A percentile compares a stretch with the other conserved stretches of the same genome.
These are phyloP conservation scores for Trypanosoma congolense DNA, from an alignment of 208 protist genomes.

Conservation along the genomic window DNA sequence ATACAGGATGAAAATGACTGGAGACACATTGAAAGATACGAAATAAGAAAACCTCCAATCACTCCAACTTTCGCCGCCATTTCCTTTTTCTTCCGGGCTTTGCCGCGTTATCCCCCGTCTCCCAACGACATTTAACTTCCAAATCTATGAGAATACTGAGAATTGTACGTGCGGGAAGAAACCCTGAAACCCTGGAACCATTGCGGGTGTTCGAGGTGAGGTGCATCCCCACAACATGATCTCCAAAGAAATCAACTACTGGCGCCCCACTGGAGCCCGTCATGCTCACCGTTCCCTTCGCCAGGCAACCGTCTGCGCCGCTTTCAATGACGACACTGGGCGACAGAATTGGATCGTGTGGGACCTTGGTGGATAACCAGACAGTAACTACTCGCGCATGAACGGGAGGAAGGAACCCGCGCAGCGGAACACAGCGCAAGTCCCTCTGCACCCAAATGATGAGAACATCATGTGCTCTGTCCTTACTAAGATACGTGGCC, in stretches of 20 bases:
- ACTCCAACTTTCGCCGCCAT: no score
- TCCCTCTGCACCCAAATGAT: slow-evolving; percentile 65
- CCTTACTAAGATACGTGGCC: slow-evolving; percentile 63
- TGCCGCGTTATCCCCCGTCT: no score
- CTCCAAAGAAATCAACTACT: slow-evolving; percentile 75
- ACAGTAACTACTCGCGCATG: slow-evolving; percentile 61
- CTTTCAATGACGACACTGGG: slow-evolving; percentile 78
- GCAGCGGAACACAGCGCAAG: slow-evolving; percentile 29
- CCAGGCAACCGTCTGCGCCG: slow-evolving; percentile 35
- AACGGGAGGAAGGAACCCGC: slow-evolving; percentile 55
- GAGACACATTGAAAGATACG: no score
- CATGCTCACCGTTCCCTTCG: slow-evolving; percentile 71
- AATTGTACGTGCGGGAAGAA: slow-evolving; percentile 68
- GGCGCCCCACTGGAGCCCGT: slow-evolving; percentile 79
- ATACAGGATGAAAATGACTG: no score
- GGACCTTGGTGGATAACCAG: slow-evolving; percentile 71
- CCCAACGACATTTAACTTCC: slow-evolving; percentile 28
- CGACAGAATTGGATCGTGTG: slow-evolving; percentile 70
- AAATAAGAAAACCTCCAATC: no score
- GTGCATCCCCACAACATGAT: slow-evolving; percentile 76
- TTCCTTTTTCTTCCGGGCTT: no score
- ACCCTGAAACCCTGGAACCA: slow-evolving; percentile 76
- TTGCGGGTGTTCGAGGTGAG: slow-evolving; percentile 76
- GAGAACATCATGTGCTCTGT: slow-evolving; percentile 49
- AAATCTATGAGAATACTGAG: slow-evolving; percentile 68